Base-by-base conservation (phyloP, 2,329 filamentous ascomycete species). In the Sodiomyces alkalinus region DNA sequence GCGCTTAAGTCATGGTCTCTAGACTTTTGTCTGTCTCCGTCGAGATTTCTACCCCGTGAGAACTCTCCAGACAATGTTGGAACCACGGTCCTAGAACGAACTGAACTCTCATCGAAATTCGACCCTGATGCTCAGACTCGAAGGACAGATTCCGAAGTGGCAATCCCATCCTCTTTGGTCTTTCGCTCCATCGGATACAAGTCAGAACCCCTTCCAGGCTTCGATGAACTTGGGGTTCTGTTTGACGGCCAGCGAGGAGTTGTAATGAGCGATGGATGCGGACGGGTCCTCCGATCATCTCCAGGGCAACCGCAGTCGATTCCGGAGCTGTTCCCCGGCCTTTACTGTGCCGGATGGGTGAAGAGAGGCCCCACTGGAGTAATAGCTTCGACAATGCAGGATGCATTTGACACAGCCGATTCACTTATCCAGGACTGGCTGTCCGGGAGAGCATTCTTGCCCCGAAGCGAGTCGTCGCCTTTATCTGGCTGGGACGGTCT, bases 181-280 rank as follows among this genome's bases (percentile, higher is more conserved):
- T 94, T 98, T 55, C 74, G 85, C 12, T 92, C 83, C n/a, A 86
- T 98, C 23, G 90, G 90, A 6, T 98, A 98, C 56, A 83, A 82
- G 42, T 86, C 85, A 0, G 65, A 77, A 18, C 62, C 82, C 1
- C 56, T 98, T 1, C 65, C 73, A 0, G 87, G 83, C 0, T 77
- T 96, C 38, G 52, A 62, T 2, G 68, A 79, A 4, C 56, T 87
- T 0, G 76, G 75, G 3, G 72, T 94, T 23, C 71, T 74, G 7
- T 98, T 98, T 44, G 75, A 96, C 46, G 52, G 67, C 2, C 58
- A 59, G 6, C 66, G 68, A 3, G 90, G 87, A 4, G 65, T 87
- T 13, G 78, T 98, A 26, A 73, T 70, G 20, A 92, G 94, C 43
- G 86, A 94, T 47, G 69, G 75, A 2, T 56, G 71, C 18, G 90